Evolutionary conservation across 805 yeast genomes (phyloP).

Genomic region (Tetrapisispora fleetii): DNA sequence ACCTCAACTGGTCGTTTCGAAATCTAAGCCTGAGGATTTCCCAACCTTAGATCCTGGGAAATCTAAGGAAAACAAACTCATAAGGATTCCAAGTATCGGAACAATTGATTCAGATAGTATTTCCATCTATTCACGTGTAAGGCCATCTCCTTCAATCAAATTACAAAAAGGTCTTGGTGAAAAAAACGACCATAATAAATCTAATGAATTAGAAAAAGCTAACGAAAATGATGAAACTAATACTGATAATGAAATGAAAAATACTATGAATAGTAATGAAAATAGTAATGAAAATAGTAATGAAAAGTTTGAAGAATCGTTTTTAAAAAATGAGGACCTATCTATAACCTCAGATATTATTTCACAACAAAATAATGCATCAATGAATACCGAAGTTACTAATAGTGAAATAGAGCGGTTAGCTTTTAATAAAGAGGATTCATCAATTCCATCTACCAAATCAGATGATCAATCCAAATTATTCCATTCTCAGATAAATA

Average conservation of each 20-base stretch:
- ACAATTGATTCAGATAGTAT: neutral
- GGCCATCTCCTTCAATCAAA: conserved; percentile 1
- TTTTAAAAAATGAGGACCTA: neutral
- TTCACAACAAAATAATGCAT: neutral
- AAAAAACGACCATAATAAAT: neutral
- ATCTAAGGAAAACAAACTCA: neutral
- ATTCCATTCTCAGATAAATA: too few species aligned
- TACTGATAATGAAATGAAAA: neutral
- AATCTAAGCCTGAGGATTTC: neutral
- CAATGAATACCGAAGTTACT: neutral
- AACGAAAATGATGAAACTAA: neutral
- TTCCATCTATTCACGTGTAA: conserved; percentile 1
- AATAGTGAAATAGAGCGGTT: neutral
- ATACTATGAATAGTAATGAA: neutral
- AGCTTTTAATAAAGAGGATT: too few species aligned
- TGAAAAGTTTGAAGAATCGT: neutral
- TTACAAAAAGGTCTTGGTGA: neutral
- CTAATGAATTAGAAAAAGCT: neutral
- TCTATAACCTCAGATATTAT: too few species aligned
- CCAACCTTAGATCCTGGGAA: conserved; percentile 2
- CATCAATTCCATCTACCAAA: neutral
- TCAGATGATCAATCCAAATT: neutral
- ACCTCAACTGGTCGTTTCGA: too few species aligned
- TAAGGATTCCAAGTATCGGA: neutral
- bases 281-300: neutral